Evolutionary conservation across 257 asterid species (phyloP).

Genomic region (Osmanthus fragrans): DNA sequence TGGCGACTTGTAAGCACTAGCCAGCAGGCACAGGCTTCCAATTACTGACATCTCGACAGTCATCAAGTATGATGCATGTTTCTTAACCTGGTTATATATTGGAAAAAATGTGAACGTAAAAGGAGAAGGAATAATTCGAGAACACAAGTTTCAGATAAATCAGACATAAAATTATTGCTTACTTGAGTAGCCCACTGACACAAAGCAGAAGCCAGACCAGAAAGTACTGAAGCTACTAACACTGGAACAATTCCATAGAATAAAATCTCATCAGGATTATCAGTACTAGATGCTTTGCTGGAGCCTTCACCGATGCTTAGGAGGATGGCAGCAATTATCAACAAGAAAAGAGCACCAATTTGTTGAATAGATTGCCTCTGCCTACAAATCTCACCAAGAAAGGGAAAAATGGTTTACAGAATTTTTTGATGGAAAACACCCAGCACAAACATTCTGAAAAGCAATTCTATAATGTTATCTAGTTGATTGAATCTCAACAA

Average conservation of each 20-base stretch:
- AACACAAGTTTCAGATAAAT: slow-evolving; percentile 10
- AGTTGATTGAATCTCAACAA: slow-evolving; percentile 12
- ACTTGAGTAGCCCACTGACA: slow-evolving; percentile 99
- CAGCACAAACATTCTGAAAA: neutral
- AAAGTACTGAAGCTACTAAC: slow-evolving; percentile 88
- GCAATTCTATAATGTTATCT: neutral
- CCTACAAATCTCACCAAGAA: slow-evolving; percentile 40
- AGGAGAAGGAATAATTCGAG: slow-evolving; percentile 20
- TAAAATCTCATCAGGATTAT: slow-evolving; percentile 67
- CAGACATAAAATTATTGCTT: slow-evolving; percentile 28
- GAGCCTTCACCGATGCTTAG: slow-evolving; percentile 95
- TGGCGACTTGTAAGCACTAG: slow-evolving; percentile 83
- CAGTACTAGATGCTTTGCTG: slow-evolving; percentile 61
- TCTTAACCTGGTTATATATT: slow-evolving; percentile 63
- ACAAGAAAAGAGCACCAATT: slow-evolving; percentile 91
- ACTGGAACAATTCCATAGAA: slow-evolving; percentile 86
- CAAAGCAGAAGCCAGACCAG: slow-evolving; percentile 96
- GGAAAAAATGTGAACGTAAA: slow-evolving; percentile 5
- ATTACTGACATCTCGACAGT: slow-evolving; percentile 94
- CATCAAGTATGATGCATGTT: slow-evolving; percentile 87
- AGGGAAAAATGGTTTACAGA: neutral
- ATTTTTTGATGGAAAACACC: slow-evolving; percentile 1
- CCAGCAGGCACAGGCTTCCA: slow-evolving; percentile 89
- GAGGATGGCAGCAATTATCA: slow-evolving; percentile 87
- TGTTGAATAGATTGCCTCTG: slow-evolving; percentile 89